phyloP scores from a whole-genome alignment of 306 rosid genomes.

The Senna tora region DNA sequence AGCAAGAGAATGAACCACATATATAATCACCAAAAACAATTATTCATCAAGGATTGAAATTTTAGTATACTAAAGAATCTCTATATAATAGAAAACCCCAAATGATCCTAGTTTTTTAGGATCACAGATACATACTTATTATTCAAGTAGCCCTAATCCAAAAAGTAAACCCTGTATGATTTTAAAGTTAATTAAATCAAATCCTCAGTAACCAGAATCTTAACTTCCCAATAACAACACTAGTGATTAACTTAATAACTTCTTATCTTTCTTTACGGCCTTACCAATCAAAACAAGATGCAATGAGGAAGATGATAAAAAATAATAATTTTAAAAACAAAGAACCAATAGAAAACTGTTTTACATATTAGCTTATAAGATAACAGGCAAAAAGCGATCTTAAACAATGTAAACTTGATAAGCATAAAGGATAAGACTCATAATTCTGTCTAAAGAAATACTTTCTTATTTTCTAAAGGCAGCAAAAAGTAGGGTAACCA shows the following conservation, averaged over 20 bases:
- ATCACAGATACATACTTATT: background rate
- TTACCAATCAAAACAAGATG: slow-evolving; percentile 17
- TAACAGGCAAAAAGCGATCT: background rate
- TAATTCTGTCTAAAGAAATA: slow-evolving; percentile 6
- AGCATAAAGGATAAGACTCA: background rate
- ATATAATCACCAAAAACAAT: background rate
- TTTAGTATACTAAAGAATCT: background rate
- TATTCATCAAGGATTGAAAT: background rate
- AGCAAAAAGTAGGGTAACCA: slow-evolving; percentile 35
- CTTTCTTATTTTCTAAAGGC: background rate
- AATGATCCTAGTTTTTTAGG: background rate
- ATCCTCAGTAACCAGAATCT: background rate
- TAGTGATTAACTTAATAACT: background rate
- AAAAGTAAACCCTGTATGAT: background rate
- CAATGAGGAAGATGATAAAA: background rate
- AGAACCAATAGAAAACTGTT: background rate
- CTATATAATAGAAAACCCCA: background rate
- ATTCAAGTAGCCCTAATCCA: background rate
- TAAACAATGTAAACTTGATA: background rate
- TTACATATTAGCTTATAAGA: slow-evolving; percentile 1
- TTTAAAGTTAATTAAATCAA: background rate
- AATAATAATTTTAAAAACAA: background rate
- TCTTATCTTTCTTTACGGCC: background rate
- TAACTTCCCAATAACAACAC: background rate
- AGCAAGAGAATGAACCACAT: background rate